phyloP scores from a whole-genome alignment of 2,329 filamentous ascomycete genomes.

The Alternaria sp. region DNA sequence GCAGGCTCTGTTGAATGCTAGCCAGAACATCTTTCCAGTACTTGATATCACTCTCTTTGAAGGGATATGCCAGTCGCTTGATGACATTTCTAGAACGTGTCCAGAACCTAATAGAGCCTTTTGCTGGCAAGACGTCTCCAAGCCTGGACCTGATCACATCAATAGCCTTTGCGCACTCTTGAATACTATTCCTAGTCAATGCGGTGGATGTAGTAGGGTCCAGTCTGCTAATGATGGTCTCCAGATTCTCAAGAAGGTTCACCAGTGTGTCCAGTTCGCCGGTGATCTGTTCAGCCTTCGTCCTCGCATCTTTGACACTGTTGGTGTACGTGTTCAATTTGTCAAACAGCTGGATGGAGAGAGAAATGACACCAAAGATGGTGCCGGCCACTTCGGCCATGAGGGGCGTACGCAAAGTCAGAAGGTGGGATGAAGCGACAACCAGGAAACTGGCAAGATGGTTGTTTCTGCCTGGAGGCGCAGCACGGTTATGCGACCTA shows the following conservation, averaged over 20 bases:
- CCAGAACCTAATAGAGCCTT: not conserved
- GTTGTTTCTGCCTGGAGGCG: not conserved
- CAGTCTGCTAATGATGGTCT: not conserved
- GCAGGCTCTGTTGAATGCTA: not conserved
- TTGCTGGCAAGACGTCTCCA: not conserved
- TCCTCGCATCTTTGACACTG: not conserved
- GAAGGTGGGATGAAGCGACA: not conserved
- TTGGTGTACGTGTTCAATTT: not conserved
- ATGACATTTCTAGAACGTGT: not conserved
- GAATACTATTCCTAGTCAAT: not conserved
- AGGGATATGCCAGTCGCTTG: not conserved
- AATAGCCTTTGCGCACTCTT: not conserved
- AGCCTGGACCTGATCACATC: not conserved
- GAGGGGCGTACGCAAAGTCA: not conserved
- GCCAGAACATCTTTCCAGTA: not conserved
- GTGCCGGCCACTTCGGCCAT: constrained; percentile 8
- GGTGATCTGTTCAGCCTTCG: not conserved
- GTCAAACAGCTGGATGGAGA: not conserved
- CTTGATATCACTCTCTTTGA: not conserved
- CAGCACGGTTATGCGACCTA: not conserved
- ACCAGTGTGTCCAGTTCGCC: not conserved
- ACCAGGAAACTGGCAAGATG: not conserved
- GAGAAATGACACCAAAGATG: not conserved
- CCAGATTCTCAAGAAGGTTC: not conserved
- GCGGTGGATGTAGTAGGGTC: not conserved